Evolutionary conservation across 208 protist species (phyloP).

Genomic region (Acanthamoeba culbertsoni): DNA sequence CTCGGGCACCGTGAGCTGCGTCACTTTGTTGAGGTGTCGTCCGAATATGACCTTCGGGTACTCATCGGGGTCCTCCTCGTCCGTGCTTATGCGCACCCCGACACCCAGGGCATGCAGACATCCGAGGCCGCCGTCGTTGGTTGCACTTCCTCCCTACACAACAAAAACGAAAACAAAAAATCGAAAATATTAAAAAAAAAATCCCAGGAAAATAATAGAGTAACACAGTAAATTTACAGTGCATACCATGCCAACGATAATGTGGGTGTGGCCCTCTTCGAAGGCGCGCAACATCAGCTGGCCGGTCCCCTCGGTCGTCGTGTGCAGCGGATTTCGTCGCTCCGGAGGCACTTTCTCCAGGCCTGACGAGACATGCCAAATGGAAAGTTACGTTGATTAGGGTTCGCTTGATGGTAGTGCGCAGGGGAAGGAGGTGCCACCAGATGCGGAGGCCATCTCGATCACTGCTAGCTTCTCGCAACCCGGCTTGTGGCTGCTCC

Average conservation of each 20-base stretch:
- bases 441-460: conserved; percentile 21
- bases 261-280: neutral
- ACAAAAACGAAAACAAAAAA: too few relatives aligned
- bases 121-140: conserved; percentile 12
- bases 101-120: conserved; percentile 15
- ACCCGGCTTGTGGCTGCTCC: neutral
- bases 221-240: neutral
- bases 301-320: conserved; percentile 26
- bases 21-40: neutral
- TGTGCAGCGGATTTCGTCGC: conserved; percentile 25
- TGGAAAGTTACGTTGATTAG: too few relatives aligned
- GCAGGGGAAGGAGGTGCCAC: neutral
- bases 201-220: neutral
- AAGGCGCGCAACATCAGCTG: neutral
- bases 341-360: neutral
- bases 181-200: too few relatives aligned
- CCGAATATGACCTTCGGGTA: neutral
- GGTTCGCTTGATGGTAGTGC: too few relatives aligned
- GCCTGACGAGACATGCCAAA: too few relatives aligned
- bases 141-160: conserved; percentile 43
- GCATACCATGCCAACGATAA: conserved; percentile 34
- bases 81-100: neutral
- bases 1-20: neutral
- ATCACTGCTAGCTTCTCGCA: neutral
- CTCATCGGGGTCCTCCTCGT: conserved; percentile 21